phyloP scores from a whole-genome alignment of 2,329 filamentous ascomycete genomes.

The Talaromyces sp. region DNA sequence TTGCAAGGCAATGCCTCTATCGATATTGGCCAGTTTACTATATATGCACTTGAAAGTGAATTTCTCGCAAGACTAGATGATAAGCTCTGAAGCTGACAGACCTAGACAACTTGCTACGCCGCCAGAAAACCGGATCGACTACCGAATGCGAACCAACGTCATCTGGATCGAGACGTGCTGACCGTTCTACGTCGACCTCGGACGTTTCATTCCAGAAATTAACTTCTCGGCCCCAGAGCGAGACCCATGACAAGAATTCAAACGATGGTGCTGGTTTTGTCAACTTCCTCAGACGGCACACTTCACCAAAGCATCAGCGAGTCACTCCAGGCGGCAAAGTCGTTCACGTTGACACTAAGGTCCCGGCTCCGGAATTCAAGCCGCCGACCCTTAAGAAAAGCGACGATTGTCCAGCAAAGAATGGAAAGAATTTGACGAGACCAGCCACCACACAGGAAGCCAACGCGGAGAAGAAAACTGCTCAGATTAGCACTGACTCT shows the following conservation, averaged over 20 bases:
- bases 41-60: conserved; percentile 33
- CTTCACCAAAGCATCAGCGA: conserved; percentile 48
- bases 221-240: conserved; percentile 31
- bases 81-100: neutral
- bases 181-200: conserved; percentile 16
- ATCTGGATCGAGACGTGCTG: neutral
- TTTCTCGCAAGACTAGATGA: neutral
- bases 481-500: conserved; percentile 1
- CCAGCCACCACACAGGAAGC: neutral
- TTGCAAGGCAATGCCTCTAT: conserved; percentile 29
- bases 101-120: conserved; percentile 26
- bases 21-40: conserved; percentile 27
- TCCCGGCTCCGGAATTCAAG: conserved; percentile 36
- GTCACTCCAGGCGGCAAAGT: conserved; percentile 49
- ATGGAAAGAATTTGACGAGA: conserved; percentile 1
- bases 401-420: conserved; percentile 15
- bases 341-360: conserved; percentile 42
- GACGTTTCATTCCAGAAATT: conserved; percentile 24
- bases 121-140: conserved; percentile 22
- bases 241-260: conserved; percentile 31
- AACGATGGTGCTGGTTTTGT: conserved; percentile 44
- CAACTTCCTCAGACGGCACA: conserved; percentile 45
- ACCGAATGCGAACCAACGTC: conserved; percentile 27
- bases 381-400: conserved; percentile 24
- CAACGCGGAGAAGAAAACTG: neutral